phyloP scores from a whole-genome alignment of 306 rosid genomes.

The Senna tora region DNA sequence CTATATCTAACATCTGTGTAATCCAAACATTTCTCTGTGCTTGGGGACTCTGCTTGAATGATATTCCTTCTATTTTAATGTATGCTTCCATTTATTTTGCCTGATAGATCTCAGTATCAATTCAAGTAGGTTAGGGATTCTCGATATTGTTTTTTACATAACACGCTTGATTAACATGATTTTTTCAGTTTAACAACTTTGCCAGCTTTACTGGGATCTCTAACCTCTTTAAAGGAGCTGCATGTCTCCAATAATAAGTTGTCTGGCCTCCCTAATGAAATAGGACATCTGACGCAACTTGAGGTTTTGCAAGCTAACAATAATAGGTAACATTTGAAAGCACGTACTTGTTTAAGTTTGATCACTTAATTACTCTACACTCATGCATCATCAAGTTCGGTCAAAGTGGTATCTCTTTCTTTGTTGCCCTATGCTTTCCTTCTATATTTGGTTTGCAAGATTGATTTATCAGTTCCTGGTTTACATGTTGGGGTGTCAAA shows the following conservation, averaged over 20 bases:
- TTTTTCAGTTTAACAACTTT: slow-evolving; percentile 68
- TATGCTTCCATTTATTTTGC: slow-evolving; percentile 10
- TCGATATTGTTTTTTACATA: background rate
- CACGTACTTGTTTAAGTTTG: slow-evolving; percentile 1
- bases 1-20: background rate
- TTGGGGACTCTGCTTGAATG: slow-evolving; percentile 17
- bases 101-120: slow-evolving; percentile 9
- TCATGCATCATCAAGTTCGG: slow-evolving; percentile 17
- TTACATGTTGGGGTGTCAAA: slow-evolving; percentile 31
- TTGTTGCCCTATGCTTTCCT: slow-evolving; percentile 1
- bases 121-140: slow-evolving; percentile 17
- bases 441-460: slow-evolving; percentile 8
- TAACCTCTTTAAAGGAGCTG: slow-evolving; percentile 70
- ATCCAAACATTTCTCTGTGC: slow-evolving; percentile 13
- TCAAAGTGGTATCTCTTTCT: slow-evolving; percentile 4
- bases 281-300: slow-evolving; percentile 61
- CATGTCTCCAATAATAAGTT: slow-evolving; percentile 71
- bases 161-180: slow-evolving; percentile 27
- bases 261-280: slow-evolving; percentile 70
- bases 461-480: slow-evolving; percentile 21
- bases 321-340: slow-evolving; percentile 63
- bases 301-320: slow-evolving; percentile 72
- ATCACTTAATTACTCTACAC: slow-evolving; percentile 12
- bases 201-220: slow-evolving; percentile 66
- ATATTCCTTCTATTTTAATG: slow-evolving; percentile 8